Evolutionary conservation across 2,329 filamentous ascomycete species (phyloP), one percentile per base, ranked within the genome.

Genomic region (Tolypocladium guangdongense): DNA sequence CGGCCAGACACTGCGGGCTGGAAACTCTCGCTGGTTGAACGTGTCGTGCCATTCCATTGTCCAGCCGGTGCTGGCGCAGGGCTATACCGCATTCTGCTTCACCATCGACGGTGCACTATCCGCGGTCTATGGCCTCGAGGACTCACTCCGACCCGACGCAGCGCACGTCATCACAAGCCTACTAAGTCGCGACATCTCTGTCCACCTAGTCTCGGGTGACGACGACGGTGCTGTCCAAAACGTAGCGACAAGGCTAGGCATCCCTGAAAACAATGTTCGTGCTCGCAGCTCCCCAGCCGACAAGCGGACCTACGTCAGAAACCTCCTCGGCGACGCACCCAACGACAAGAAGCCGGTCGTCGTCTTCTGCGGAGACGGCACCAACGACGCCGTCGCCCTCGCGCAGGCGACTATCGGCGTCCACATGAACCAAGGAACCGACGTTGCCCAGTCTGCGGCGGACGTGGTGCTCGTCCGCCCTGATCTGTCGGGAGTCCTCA

Each of bases 361-460:
- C 37, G 10, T 38, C 18, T 38, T 38, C 18, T 38, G 37, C 37
- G 37, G 37, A 18, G 88, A 92, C 60, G 88, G 88, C 2, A 90
- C 86, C 16, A 92, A 92, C 64, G 88, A 92, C 62, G 85, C 88
- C 0, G 75, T 81, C 3, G 88, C 88, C 0, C 74, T 92, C 2
- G 82, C 86, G 0, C 80, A 84, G 62, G 86, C 88, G 1, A 78
- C 78, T 7, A 77, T 92, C 32, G 88, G 88, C 32, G 73, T 90
- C 0, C 84, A 88, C 58, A 80, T 92, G 64, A 78, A 78, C 55
- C 66, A 69, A 45, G 75, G 75, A 5, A 81, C 77, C 1, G 86
- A 90, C 54, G 74, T 90, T 1, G 84, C 88, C 0, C 73, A 80
- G 52, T 76, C 74, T 2, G 84, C 85, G 0, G 84, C 88, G 0